A percentile compares a stretch with the other conserved stretches of the same genome.
These are phyloP conservation scores for Diphasiastrum complanatum DNA, from an alignment of 83 land plant genomes.

Conservation along the genomic window DNA sequence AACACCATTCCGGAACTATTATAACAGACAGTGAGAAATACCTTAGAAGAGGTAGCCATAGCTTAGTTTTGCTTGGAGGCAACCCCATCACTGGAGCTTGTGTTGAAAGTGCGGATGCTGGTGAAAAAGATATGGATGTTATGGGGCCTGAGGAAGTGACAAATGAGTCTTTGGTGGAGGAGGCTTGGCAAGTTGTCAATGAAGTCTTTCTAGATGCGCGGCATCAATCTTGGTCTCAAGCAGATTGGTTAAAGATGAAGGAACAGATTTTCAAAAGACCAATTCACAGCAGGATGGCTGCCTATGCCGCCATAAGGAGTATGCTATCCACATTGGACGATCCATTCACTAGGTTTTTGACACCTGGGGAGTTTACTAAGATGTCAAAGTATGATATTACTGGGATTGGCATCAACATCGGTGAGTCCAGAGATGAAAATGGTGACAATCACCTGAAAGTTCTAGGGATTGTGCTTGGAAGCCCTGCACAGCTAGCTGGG, in stretches of 20 bases:
- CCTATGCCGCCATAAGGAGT: constrained; percentile 26
- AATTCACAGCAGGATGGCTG: constrained; percentile 34
- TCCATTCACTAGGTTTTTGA: constrained; percentile 36
- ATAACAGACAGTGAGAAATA: too few species aligned
- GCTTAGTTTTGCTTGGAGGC: too few species aligned
- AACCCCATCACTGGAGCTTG: too few species aligned
- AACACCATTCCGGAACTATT: too few species aligned
- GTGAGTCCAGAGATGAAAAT: constrained; percentile 52
- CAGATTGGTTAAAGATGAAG: constrained; percentile 14
- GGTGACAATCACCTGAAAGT: constrained; percentile 60
- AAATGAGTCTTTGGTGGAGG: constrained; percentile 12
- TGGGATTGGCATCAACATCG: constrained; percentile 81
- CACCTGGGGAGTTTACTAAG: constrained; percentile 69
- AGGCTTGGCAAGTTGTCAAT: constrained; percentile 18
- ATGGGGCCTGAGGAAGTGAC: constrained; percentile 8
- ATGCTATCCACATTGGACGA: constrained; percentile 34
- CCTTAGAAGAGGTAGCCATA: too few species aligned
- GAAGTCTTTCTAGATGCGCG: constrained; percentile 13
- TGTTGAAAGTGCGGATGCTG: too few species aligned
- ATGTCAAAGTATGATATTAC: constrained; percentile 88
- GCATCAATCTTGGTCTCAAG: constrained; percentile 9
- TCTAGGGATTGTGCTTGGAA: constrained; percentile 74
- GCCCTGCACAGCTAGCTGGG: constrained; percentile 90
- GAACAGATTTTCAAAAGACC: constrained; percentile 32
- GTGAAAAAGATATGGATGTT: too few species aligned